Percentiles rank a stretch among this genome's conserved stretches.
phyloP scores from a whole-genome alignment of 106 monocot genomes.

The Acorus gramineus region DNA sequence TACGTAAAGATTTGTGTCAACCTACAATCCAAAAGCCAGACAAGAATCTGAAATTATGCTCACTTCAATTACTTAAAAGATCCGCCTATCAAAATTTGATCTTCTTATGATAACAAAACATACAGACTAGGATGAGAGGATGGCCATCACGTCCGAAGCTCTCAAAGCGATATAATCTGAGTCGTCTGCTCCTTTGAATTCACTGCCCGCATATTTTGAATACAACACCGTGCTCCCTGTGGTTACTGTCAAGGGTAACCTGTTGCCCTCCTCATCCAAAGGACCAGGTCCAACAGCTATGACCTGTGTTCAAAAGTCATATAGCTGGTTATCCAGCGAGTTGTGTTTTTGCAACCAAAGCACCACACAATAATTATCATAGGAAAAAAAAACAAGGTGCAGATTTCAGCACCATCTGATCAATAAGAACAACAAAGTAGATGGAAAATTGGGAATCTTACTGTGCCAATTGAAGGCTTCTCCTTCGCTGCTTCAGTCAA shows the following conservation, averaged over 20 bases:
- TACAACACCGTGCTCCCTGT: conserved; percentile 48
- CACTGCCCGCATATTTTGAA: conserved; percentile 61
- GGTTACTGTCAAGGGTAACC: conserved; percentile 26
- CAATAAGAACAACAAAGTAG: not conserved
- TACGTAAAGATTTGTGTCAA: too few relatives aligned
- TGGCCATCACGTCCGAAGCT: conserved; percentile 51
- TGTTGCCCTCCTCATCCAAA: conserved; percentile 44
- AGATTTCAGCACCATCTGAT: not conserved
- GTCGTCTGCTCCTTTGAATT: conserved; percentile 60
- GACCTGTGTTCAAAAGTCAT: conserved; percentile 21
- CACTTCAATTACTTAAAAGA: too few relatives aligned
- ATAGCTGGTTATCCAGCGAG: too few relatives aligned
- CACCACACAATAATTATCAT: not conserved
- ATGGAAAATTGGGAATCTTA: conserved; percentile 6
- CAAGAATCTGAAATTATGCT: too few relatives aligned
- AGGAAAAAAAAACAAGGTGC: not conserved
- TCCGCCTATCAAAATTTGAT: too few relatives aligned
- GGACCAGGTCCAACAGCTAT: conserved; percentile 53
- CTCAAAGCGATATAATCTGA: conserved; percentile 49
- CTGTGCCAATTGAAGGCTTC: conserved; percentile 45
- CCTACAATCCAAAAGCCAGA: too few relatives aligned
- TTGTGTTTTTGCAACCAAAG: too few relatives aligned
- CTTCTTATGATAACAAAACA: too few relatives aligned
- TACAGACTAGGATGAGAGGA: conserved; percentile 21
- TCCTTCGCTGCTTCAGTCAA: conserved; percentile 44